phyloP scores from a whole-genome alignment of 2,329 filamentous ascomycete genomes.

The Ampelomyces quisqualis region DNA sequence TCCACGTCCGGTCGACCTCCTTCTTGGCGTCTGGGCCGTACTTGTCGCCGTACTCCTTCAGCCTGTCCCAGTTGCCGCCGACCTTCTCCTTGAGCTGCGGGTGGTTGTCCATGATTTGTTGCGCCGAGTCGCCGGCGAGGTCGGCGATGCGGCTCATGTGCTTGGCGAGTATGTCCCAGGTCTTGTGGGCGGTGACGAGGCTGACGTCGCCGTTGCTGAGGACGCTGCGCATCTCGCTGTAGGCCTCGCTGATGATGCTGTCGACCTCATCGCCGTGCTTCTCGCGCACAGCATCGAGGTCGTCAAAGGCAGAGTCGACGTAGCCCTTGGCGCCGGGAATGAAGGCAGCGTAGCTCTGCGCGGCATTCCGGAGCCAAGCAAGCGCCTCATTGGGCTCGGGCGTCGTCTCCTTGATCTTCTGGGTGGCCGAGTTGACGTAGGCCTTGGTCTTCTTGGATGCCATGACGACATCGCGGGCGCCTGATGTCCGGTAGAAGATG shows the following conservation, averaged over 20 bases:
- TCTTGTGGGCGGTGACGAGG: constrained; percentile 61
- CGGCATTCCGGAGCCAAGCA: constrained; percentile 64
- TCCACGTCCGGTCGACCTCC: constrained; percentile 70
- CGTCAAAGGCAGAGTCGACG: constrained; percentile 68
- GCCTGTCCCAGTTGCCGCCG: constrained; percentile 65
- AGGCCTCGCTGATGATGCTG: constrained; percentile 65
- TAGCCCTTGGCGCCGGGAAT: constrained; percentile 70
- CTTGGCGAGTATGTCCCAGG: constrained; percentile 64
- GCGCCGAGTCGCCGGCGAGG: constrained; percentile 62
- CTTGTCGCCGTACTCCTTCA: constrained; percentile 68
- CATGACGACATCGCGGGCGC: constrained; percentile 51
- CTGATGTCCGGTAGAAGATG: constrained; percentile 57
- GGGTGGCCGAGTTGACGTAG: constrained; percentile 61
- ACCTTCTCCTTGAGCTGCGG: constrained; percentile 71
- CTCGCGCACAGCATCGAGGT: constrained; percentile 66
- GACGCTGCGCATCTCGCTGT: constrained; percentile 64
- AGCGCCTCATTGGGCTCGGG: constrained; percentile 68
- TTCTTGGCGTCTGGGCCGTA: constrained; percentile 77
- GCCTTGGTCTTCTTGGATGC: constrained; percentile 58
- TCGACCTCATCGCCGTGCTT: constrained; percentile 72
- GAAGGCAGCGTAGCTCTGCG: constrained; percentile 68
- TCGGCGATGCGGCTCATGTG: constrained; percentile 60
- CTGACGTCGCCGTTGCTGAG: constrained; percentile 61
- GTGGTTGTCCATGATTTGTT: constrained; percentile 70
- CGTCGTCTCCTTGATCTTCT: constrained; percentile 62